A percentile compares a stretch with the other conserved stretches of the same genome.
phyloP scores from a whole-genome alignment of 73 alveolate species.

The Tetrahymena elliotti region DNA sequence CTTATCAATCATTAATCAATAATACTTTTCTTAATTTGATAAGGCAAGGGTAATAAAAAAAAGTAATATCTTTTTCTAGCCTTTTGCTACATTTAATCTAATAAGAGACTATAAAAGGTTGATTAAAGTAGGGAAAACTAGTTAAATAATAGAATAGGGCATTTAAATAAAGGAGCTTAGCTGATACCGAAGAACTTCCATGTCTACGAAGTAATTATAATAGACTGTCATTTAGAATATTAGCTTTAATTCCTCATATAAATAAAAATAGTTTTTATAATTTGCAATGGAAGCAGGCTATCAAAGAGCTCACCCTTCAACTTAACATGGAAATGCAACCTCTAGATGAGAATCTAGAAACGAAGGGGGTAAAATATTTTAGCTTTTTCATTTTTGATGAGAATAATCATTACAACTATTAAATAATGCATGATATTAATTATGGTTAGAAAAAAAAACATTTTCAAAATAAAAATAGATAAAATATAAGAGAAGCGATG shows the following conservation, averaged over 20 bases:
- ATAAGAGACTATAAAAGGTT: background rate
- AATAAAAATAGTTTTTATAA: background rate
- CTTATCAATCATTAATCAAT: background rate
- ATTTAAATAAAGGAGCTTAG: background rate
- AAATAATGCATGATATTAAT: background rate
- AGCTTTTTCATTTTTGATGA: background rate
- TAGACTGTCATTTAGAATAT: background rate
- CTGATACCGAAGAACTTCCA: background rate
- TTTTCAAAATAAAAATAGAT: background rate
- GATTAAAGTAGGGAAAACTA: background rate
- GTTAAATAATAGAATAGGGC: background rate
- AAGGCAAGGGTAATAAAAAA: background rate
- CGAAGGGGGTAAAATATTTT: background rate
- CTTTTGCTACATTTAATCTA: background rate
- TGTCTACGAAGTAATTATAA: background rate
- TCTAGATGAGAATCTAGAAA: background rate
- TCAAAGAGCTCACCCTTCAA: slow-evolving; percentile 1
- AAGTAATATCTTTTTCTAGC: background rate
- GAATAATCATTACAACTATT: background rate
- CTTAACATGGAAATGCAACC: background rate
- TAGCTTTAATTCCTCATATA: background rate
- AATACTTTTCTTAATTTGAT: background rate
- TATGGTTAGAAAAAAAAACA: background rate
- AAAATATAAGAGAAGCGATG: slow-evolving; percentile 19
- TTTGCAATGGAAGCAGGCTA: slow-evolving; percentile 2